Evolutionary conservation across 1,139 yeast species (phyloP).

Genomic region (Debaryomyces sp.): DNA sequence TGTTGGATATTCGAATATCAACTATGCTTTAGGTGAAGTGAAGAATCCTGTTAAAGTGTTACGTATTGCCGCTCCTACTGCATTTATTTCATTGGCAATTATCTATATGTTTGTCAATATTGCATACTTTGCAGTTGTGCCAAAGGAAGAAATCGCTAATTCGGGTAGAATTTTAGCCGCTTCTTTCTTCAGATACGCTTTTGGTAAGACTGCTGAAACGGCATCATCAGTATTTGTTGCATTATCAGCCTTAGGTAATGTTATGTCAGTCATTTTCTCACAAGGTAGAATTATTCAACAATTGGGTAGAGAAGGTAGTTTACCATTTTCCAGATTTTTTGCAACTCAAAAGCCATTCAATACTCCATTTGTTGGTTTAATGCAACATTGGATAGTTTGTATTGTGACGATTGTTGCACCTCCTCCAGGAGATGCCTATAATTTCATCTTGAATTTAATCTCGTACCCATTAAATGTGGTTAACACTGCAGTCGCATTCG

Average conservation of each 20-base stretch:
- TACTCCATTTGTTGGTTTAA: conserved; percentile 56
- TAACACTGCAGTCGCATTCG: conserved; percentile 48
- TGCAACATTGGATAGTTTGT: conserved; percentile 60
- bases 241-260: conserved; percentile 52
- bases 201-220: conserved; percentile 47
- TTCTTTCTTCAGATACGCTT: conserved; percentile 47
- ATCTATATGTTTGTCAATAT: conserved; percentile 66
- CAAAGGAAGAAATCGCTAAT: conserved; percentile 43
- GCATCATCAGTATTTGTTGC: conserved; percentile 55
- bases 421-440: conserved; percentile 54
- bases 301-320: conserved; percentile 51
- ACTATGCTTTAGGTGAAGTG: conserved; percentile 81
- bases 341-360: conserved; percentile 47
- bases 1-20: conserved; percentile 74
- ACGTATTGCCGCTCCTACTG: conserved; percentile 48
- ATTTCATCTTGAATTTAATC: conserved; percentile 50
- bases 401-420: conserved; percentile 50
- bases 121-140: conserved; percentile 61
- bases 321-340: conserved; percentile 49
- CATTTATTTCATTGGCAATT: conserved; percentile 63
- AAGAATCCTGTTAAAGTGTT: conserved; percentile 52
- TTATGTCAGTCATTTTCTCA: conserved; percentile 49
- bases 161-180: conserved; percentile 53
- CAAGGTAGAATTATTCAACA: conserved; percentile 54
- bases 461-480: conserved; percentile 55